Base-by-base conservation (phyloP, 352 stramenopile species). In the Globisporangium heterothallicum region DNA sequence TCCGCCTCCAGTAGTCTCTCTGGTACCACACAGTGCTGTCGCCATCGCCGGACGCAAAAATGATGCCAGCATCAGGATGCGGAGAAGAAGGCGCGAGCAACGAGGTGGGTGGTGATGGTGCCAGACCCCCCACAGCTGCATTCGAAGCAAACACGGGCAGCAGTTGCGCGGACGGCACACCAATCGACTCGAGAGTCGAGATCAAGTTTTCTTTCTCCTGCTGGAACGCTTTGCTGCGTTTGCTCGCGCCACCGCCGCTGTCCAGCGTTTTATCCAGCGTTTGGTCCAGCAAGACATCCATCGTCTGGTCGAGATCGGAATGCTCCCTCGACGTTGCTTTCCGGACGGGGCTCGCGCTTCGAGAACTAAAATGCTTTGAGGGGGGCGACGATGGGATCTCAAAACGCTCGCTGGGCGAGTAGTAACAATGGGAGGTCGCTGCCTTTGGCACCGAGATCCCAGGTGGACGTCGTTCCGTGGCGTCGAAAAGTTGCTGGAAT, bases 401-500 rank as follows among this genome's bases (percentile, higher is more conserved):
- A 25, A 76, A 76, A 16, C 66, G 64, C 10, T 77, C 64, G 34
- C 58, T 71, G 10, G 68, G 44, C n/a, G 67, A 49, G 68, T 46
- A 69, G 65, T 13, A 42, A 36, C 16, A 42, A 18, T 56, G 19
- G 12, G n/a, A 22, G 36, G 21, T 19, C 18, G 24, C 7, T n/a
- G 25, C n/a, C 29, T 25, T 48, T 10, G 29, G 47, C n/a, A 25
- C 49, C 26, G 32, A 21, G 25, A 56, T 18, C 35, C 36, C 7
- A 34, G 30, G 9, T 42, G 53, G 25, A 34, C 60, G 53, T 9
- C 45, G 55, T 30, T 72, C 60, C n/a, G 61, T 67, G 14, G 66
- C 65, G 24, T 78, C 64, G 53, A 83, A 83, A 24, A 83, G 63
- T 54, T 83, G 68, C 55, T 83, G 72, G 48, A 83, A 83, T 45